phyloP scores from a whole-genome alignment of 495 filamentous ascomycete genomes.

The Penicilliopsis zonata region DNA sequence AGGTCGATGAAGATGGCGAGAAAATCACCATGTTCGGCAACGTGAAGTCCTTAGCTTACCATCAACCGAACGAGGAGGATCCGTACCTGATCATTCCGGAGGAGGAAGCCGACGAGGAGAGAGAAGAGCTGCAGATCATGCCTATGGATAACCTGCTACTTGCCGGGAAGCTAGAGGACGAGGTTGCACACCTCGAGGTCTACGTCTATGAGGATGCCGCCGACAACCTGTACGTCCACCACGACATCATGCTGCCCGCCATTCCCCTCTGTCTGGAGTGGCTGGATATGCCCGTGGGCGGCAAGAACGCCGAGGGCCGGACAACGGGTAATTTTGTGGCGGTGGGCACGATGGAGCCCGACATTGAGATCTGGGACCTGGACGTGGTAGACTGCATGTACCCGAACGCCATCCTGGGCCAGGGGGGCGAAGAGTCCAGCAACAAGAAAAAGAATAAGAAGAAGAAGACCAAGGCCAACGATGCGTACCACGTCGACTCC shows the following conservation, averaged over 20 bases:
- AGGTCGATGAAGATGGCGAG: slow-evolving; percentile 51
- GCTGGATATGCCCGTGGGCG: slow-evolving; percentile 77
- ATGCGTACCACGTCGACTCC: slow-evolving; percentile 88
- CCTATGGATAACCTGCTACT: slow-evolving; percentile 85
- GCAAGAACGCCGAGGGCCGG: slow-evolving; percentile 46
- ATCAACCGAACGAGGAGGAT: slow-evolving; percentile 84
- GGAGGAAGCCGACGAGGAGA: slow-evolving; percentile 66
- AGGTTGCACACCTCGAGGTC: slow-evolving; percentile 90
- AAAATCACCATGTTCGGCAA: slow-evolving; percentile 91
- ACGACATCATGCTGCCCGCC: slow-evolving; percentile 98
- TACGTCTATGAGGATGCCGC: slow-evolving; percentile 93
- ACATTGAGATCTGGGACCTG: slow-evolving; percentile 98
- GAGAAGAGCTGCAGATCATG: slow-evolving; percentile 88
- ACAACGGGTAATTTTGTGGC: slow-evolving; percentile 75
- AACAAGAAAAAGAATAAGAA: slow-evolving; percentile 64
- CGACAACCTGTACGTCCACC: slow-evolving; percentile 97
- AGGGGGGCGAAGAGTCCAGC: slow-evolving; percentile 45
- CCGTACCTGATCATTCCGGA: slow-evolving; percentile 87
- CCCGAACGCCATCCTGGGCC: slow-evolving; percentile 92
- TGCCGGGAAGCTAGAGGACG: slow-evolving; percentile 89
- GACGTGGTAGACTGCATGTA: slow-evolving; percentile 96
- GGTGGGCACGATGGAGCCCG: slow-evolving; percentile 92
- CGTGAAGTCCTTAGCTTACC: slow-evolving; percentile 82
- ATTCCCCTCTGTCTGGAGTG: slow-evolving; percentile 94
- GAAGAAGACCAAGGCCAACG: slow-evolving; percentile 74